A percentile compares a stretch with the other conserved stretches of the same genome.
Conservation (phyloP, 2,329 filamentous ascomycete genomes). For the Sphaceloma murrayae region DNA sequence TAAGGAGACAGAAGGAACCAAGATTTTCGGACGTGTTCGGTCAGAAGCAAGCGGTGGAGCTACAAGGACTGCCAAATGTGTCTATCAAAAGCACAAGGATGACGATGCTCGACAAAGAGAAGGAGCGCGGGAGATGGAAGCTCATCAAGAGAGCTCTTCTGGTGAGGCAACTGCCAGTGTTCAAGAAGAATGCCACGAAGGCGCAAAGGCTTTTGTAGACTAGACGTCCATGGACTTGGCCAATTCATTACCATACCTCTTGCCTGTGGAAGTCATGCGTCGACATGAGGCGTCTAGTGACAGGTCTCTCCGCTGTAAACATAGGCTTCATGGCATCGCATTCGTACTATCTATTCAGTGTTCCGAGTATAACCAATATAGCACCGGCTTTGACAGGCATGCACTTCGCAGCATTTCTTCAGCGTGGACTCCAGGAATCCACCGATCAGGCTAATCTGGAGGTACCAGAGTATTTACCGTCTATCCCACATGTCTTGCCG, state of each 20-base stretch:
- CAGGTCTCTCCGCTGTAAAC: no score
- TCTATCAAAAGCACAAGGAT: conserved; percentile 54
- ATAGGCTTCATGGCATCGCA: no score
- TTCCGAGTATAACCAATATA: no score
- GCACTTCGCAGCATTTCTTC: no score
- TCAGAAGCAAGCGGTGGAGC: conserved; percentile 37
- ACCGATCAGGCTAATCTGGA: no score
- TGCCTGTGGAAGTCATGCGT: neutral
- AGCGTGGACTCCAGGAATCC: no score
- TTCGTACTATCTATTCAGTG: no score
- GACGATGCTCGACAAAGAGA: conserved; percentile 63
- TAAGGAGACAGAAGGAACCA: conserved; percentile 33
- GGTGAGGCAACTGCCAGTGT: conserved; percentile 51
- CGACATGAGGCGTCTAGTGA: no score
- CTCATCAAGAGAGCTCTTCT: conserved; percentile 62
- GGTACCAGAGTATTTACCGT: no score
- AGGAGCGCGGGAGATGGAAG: conserved; percentile 66
- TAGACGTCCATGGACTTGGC: neutral
- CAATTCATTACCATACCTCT: neutral
- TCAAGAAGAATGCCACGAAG: conserved; percentile 7
- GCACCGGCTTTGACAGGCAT: no score
- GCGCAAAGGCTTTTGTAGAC: conserved; percentile 2
- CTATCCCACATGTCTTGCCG: no score
- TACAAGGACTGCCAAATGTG: conserved; percentile 55
- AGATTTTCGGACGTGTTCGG: conserved; percentile 54